Evolutionary conservation across 306 rosid species (phyloP).

Genomic region (Trichosanthes truncata): DNA sequence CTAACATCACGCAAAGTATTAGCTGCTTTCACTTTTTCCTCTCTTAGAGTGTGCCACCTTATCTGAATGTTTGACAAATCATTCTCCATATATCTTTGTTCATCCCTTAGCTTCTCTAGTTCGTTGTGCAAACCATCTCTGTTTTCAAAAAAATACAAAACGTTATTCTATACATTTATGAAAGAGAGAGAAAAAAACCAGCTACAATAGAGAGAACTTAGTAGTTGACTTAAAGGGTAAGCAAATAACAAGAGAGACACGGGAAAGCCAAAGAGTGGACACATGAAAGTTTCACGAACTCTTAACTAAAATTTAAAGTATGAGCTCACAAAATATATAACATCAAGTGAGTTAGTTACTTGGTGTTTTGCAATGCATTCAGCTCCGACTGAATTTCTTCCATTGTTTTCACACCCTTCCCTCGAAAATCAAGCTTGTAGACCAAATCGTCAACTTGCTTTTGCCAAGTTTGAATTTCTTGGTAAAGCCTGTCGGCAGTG

Average conservation of each 20-base stretch:
- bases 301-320: neutral
- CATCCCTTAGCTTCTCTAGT: constrained; percentile 53
- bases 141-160: constrained; percentile 17
- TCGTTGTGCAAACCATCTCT: constrained; percentile 69
- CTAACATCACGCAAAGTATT: constrained; percentile 31
- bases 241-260: neutral
- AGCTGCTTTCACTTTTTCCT: constrained; percentile 56
- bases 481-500: constrained; percentile 51
- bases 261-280: neutral
- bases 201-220: neutral
- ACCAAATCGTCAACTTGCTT: constrained; percentile 65
- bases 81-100: constrained; percentile 46
- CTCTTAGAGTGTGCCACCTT: constrained; percentile 57
- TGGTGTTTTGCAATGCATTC: constrained; percentile 47
- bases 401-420: constrained; percentile 52
- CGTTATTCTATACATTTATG: neutral
- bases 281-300: neutral
- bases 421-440: constrained; percentile 52
- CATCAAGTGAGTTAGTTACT: constrained; percentile 30
- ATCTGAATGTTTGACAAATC: constrained; percentile 39
- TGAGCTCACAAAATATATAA: neutral
- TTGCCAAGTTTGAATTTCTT: constrained; percentile 52
- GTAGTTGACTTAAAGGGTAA: neutral
- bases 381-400: constrained; percentile 74
- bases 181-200: neutral